phyloP scores from a whole-genome alignment of 805 yeast genomes.

The Ogataea neopini region DNA sequence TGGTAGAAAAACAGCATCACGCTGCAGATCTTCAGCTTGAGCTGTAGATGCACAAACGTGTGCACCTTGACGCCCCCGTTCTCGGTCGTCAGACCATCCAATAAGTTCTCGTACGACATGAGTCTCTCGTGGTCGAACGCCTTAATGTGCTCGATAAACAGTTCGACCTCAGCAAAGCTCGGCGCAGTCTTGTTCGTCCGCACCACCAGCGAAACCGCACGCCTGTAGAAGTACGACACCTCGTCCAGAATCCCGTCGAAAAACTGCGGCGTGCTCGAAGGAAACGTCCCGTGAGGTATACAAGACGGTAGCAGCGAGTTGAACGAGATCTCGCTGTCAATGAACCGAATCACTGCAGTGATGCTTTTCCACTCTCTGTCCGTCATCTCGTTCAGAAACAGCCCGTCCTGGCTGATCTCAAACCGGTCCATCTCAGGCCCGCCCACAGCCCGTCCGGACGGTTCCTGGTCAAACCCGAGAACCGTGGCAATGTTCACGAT shows the following conservation, averaged over 20 bases:
- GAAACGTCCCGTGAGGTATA: neutral
- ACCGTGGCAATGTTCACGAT: slow-evolving; percentile 25
- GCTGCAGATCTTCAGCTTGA: slow-evolving; percentile 22
- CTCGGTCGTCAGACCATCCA: slow-evolving; percentile 6
- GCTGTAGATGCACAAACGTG: slow-evolving; percentile 6
- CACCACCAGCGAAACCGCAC: slow-evolving; percentile 10
- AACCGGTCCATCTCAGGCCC: no score
- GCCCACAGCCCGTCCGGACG: neutral
- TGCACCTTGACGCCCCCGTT: neutral
- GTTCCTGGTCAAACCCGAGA: slow-evolving; percentile 24
- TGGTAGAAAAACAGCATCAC: slow-evolving; percentile 26
- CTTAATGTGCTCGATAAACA: slow-evolving; percentile 22
- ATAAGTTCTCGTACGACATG: slow-evolving; percentile 10
- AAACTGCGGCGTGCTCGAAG: neutral
- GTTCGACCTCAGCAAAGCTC: slow-evolving; percentile 19
- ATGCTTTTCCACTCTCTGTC: slow-evolving; percentile 22
- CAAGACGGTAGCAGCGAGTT: slow-evolving; percentile 27
- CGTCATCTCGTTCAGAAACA: slow-evolving; percentile 7
- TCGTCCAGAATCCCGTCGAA: slow-evolving; percentile 2
- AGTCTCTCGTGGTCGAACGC: slow-evolving; percentile 14
- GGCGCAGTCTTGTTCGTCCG: slow-evolving; percentile 3
- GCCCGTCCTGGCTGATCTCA: neutral
- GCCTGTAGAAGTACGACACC: slow-evolving; percentile 5
- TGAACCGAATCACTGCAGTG: slow-evolving; percentile 19
- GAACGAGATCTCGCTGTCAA: slow-evolving; percentile 28